Percentiles rank a stretch among this genome's conserved stretches.
phyloP scores from a whole-genome alignment of 108 stramenopile species.

The Asterionellopsis glacialis region DNA sequence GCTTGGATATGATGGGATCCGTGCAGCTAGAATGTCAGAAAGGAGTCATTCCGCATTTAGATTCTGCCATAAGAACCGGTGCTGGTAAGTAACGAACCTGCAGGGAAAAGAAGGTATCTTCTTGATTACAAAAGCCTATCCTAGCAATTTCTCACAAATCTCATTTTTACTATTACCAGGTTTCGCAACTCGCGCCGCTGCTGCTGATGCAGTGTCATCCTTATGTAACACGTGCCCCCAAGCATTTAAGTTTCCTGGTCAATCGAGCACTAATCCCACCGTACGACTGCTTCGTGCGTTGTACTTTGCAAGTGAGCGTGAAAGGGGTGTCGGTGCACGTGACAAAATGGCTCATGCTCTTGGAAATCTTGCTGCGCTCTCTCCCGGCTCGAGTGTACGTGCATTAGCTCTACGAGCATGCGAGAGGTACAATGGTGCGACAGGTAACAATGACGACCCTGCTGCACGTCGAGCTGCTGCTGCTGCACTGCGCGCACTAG shows the following conservation, averaged over 20 bases:
- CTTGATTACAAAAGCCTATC: background rate
- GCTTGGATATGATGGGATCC: conserved; percentile 60
- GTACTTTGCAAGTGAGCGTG: conserved; percentile 71
- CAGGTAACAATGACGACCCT: conserved; percentile 74
- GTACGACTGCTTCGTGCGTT: conserved; percentile 78
- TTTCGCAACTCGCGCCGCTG: conserved; percentile 77
- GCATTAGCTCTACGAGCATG: conserved; percentile 58
- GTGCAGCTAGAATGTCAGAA: conserved; percentile 42
- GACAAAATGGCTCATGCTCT: conserved; percentile 58
- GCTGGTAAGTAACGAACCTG: conserved; percentile 8
- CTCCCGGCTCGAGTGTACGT: conserved; percentile 67
- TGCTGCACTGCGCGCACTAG: conserved; percentile 68
- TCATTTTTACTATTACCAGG: conserved; percentile 37
- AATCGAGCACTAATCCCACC: conserved; percentile 50
- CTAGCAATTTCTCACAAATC: background rate
- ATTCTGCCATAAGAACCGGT: conserved; percentile 30
- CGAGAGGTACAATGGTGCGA: conserved; percentile 61
- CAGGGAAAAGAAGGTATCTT: too few species aligned
- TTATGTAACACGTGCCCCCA: conserved; percentile 58
- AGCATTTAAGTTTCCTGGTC: conserved; percentile 60
- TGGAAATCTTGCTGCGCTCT: conserved; percentile 65
- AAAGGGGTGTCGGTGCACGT: conserved; percentile 55
- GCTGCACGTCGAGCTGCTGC: conserved; percentile 62
- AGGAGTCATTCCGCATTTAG: conserved; percentile 51
- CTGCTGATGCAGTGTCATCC: conserved; percentile 67